Base-by-base conservation (phyloP, 495 filamentous ascomycete genomes). In the Hypoxylon intermedium region DNA sequence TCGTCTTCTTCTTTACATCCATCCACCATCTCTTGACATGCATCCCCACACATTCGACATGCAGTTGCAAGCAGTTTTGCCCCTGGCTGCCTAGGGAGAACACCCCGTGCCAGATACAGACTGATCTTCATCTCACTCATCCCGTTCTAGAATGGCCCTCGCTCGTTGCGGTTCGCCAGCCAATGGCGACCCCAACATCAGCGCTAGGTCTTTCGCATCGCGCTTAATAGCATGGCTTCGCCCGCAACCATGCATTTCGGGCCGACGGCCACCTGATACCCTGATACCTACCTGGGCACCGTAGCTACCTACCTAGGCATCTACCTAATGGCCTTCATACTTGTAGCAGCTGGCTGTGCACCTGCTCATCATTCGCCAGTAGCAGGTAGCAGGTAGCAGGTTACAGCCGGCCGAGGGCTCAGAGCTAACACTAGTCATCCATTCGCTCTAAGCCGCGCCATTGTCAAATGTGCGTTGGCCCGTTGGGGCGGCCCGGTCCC, bases 401-500 rank as follows among this genome's bases (percentile, higher is more conserved):
- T 59, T 13, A 15, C n/a, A 41, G 30, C 42, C 30, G 37, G 49
- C 21, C 2, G 21, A 44, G 50, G 42, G 50, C 48, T 24, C 3
- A 33, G 11, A 20, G 38, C 50, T 34, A 15, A 51, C 23, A 34
- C 24, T 50, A 21, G 40, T 36, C 23, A 19, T 59, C n/a, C 38
- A 42, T 36, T 56, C 18, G 30, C 30, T 44, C 56, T 40, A 52
- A 53, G 56, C 56, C 56, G 56, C 56, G 41, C 52, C 33, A 48
- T 60, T 36, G 9, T 38, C 21, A 9, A 34, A 47, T 65, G 62
- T 42, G 62, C 52, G 62, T 65, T 65, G 62, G 62, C 62, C 62
- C 62, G 62, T 60, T 65, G 12, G 55, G 13, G 56, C 62, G 62
- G 62, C 56, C 62, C 62, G 62, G 55, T 60, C 52, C 62, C 62